These are phyloP conservation scores for Exophiala dermatitidis DNA, from an alignment of 2,329 filamentous ascomycete species.

Conservation along the genomic window DNA sequence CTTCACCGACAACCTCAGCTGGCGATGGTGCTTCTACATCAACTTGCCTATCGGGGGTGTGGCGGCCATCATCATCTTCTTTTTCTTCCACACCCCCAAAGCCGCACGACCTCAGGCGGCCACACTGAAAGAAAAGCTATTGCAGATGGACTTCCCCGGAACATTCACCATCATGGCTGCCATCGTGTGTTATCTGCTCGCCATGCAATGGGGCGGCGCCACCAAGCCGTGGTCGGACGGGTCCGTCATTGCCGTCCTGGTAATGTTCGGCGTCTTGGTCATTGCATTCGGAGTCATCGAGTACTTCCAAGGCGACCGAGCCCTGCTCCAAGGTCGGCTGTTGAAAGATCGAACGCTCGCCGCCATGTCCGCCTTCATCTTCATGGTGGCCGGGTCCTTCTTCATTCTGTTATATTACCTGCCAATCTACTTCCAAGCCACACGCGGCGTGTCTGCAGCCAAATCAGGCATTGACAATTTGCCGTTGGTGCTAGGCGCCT, in stretches of 20 bases:
- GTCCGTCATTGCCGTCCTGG: constrained; percentile 42
- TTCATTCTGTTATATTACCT: constrained; percentile 41
- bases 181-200: constrained; percentile 39
- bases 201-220: constrained; percentile 42
- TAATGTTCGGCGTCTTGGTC: constrained; percentile 38
- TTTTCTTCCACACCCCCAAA: constrained; percentile 30
- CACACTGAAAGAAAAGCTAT: constrained; percentile 33
- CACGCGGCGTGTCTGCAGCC: constrained; percentile 32
- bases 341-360: constrained; percentile 35
- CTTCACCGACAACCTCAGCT: constrained; percentile 30
- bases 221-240: constrained; percentile 34
- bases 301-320: constrained; percentile 35
- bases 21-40: constrained; percentile 36
- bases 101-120: constrained; percentile 24
- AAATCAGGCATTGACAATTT: constrained; percentile 39
- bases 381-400: constrained; percentile 34
- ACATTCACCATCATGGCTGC: constrained; percentile 36
- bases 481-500: constrained; percentile 36
- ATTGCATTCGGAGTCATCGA: constrained; percentile 34
- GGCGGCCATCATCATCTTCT: constrained; percentile 25
- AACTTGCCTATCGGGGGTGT: constrained; percentile 32
- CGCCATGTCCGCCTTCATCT: constrained; percentile 32
- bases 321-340: constrained; percentile 36
- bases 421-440: constrained; percentile 45
- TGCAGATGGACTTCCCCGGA: constrained; percentile 43